Base-by-base conservation (phyloP, 225 moss, liverwort and hornwort genomes). In the Asterella californica region DNA sequence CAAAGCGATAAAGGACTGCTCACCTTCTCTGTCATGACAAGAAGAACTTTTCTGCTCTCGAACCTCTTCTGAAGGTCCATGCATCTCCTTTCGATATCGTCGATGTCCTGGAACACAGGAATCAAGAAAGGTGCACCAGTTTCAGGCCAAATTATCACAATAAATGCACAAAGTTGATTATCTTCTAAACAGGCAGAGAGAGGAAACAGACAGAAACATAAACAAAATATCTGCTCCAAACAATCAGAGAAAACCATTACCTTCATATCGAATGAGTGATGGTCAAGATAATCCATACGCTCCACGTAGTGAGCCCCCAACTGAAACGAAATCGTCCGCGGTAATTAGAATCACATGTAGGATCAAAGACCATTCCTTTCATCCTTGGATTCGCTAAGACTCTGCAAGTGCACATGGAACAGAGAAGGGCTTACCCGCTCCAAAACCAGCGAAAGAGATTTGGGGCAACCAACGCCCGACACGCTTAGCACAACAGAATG, bases 21-120 rank as follows among this genome's bases (percentile, higher is more conserved):
- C 84, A 99, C 97, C 94, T 99, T 99, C 75, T 99, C 97, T 76
- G 91, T 99, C 1, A 91, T 83, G 48, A 99, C 87, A 66, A 99
- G 86, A 79, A 94, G 77, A 65, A 88, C 76, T 37, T 34, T 84
- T 25, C 75, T 70, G 25, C 46, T 52, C 30, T 81, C 80, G 85
- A 88, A 95, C 78, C 78, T 85, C 55, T 67, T 76, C 66, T 90
- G 88, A 22, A 99, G 90, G 69, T 88, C 70, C 76, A 83, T 59
- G 53, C 85, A 85, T 70, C 81, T 83, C 36, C 76, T 42, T 21
- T 66, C 79, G 25, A 99, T 87, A 45, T 78, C 83, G 32, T 86
- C 59, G 55, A 93, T 22, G 42, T 99, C 93, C 97, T 99, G 89
- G 45, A 62, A 70, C 72, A n/a, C 64, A 60, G 0, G 21, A 65